Evolutionary conservation across 2,329 filamentous ascomycete genomes (phyloP), one percentile per base, ranked within the genome.

Genomic region (Xylariaceae sp.): DNA sequence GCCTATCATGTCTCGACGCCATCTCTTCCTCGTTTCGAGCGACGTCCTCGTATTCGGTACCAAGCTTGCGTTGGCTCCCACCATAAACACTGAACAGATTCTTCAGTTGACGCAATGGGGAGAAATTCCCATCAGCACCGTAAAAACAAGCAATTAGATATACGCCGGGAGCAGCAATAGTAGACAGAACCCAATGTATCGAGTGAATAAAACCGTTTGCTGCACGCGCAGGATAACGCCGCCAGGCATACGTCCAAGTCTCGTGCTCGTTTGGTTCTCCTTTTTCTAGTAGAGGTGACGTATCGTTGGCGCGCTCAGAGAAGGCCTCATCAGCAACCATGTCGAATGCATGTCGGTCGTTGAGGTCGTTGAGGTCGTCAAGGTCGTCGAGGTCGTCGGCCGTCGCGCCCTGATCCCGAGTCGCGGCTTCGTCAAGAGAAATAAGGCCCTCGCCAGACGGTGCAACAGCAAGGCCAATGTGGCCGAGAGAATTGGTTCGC

Each of bases 131-230:
- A 55, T 88, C 75, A 45, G 90, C 85, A 66, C 95, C 86, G 73
- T 88, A 92, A 64, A 97, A 87, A 68, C 82, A 91, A 61, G 88
- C 86, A 57, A 91, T 83, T 53, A 96, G 73, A 72, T 92, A 96
- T 48, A 91, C 81, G 19, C 86, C 88, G 1, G 92, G 92, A 27
- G 87, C 85, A 30, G 87, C 81, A 57, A 97, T 74, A 11, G 89
- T 88, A 48, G 87, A 86, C 53, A 96, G 73, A 46, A 96, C 78
- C 74, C 89, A 88, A 62, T 85, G 84, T 63, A 95, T 78, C 4
- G 89, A 88, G 63, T 87, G 84, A 57, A 92, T 79, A 54, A 96
- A 75, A 56, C 84, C 83, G 55, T 81, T 80, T 42, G 85, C 85
- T 56, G 96, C 79, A 64, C 84, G 83, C 70, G 85, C 81, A 19